Conservation (phyloP, 163 green algal species). For the Trebouxia gelatinosa region DNA sequence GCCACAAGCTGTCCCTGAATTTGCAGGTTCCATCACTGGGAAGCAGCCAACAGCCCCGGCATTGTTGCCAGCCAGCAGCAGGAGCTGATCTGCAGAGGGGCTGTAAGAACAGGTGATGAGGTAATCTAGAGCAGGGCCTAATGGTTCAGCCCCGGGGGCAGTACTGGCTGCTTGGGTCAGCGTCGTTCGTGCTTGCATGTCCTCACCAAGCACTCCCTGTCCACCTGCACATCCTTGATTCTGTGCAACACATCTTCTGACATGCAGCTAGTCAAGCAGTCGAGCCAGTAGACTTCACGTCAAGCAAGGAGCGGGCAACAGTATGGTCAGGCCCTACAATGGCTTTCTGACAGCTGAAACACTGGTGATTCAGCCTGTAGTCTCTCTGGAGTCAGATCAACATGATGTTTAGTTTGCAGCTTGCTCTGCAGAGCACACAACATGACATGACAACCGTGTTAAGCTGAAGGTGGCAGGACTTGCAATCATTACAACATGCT, state of each 20-base stretch:
- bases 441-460: neutral
- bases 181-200: neutral
- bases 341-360: too few relatives aligned
- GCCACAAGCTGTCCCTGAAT: neutral
- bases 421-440: too few relatives aligned
- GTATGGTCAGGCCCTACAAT: too few relatives aligned
- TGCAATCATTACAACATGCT: neutral
- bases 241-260: too few relatives aligned
- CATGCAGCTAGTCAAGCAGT: too few relatives aligned
- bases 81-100: neutral
- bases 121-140: slow-evolving; percentile 14
- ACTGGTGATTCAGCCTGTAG: too few relatives aligned
- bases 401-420: too few relatives aligned
- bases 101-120: slow-evolving; percentile 17
- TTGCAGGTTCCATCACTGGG: slow-evolving; percentile 19
- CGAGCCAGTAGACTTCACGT: too few relatives aligned
- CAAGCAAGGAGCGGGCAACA: too few relatives aligned
- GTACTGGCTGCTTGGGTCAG: slow-evolving; percentile 9
- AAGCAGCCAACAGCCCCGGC: slow-evolving; percentile 19
- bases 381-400: too few relatives aligned
- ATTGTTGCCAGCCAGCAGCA: slow-evolving; percentile 6
- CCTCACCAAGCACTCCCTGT: neutral
- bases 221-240: neutral
- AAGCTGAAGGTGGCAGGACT: neutral
- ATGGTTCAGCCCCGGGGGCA: neutral